These are phyloP conservation scores for Pseudopyricularia javanii DNA, from an alignment of 2,329 filamentous ascomycete species.

Conservation along the genomic window DNA sequence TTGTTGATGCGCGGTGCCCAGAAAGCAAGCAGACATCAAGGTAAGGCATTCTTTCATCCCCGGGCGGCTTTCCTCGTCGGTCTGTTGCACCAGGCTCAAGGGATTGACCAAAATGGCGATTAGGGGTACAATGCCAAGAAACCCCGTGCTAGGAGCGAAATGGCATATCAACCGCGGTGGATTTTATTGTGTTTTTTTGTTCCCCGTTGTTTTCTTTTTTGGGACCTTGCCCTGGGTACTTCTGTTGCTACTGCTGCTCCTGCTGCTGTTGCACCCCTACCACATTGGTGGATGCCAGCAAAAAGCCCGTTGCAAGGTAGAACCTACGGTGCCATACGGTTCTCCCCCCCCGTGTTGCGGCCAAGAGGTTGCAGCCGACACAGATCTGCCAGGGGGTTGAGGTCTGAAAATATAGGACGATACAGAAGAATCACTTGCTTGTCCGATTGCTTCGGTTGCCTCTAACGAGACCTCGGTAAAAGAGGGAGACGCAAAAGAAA, in stretches of 20 bases:
- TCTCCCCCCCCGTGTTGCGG: too few relatives aligned
- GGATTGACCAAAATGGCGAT: neutral
- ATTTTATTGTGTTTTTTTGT: neutral
- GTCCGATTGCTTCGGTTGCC: too few relatives aligned
- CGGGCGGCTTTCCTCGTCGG: neutral
- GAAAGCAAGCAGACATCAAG: neutral
- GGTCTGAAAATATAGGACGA: too few relatives aligned
- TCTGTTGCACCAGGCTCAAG: neutral
- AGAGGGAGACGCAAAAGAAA: too few relatives aligned
- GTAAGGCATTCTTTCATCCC: neutral
- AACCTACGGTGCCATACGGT: too few relatives aligned
- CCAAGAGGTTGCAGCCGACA: neutral
- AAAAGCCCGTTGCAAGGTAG: too few relatives aligned
- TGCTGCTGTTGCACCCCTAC: too few relatives aligned
- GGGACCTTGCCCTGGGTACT: too few relatives aligned
- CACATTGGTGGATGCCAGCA: too few relatives aligned
- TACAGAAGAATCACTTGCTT: too few relatives aligned
- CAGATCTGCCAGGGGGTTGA: neutral
- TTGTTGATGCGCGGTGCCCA: neutral
- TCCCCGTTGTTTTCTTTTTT: neutral
- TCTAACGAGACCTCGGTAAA: too few relatives aligned
- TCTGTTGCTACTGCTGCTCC: too few relatives aligned
- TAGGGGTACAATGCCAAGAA: neutral
- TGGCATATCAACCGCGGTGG: neutral
- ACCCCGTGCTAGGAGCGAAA: neutral